phyloP scores from a whole-genome alignment of 2,329 filamentous ascomycete genomes.

The Mycosphaerella sp. region DNA sequence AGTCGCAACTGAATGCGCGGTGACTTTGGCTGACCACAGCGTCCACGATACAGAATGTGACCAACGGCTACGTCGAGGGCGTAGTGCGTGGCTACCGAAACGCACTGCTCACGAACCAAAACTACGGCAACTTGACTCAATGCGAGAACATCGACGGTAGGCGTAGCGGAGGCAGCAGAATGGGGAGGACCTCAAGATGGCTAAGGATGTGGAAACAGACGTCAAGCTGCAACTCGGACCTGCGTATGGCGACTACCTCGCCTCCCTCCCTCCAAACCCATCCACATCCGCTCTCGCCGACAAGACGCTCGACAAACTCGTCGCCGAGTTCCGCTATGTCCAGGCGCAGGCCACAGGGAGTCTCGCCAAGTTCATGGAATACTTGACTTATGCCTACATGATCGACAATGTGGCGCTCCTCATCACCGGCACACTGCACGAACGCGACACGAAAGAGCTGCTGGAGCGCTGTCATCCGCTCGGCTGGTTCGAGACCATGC shows the following conservation, averaged over 20 bases:
- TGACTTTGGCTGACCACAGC: slow-evolving; percentile 16
- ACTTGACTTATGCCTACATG: slow-evolving; percentile 99
- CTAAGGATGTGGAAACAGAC: slow-evolving; percentile 52
- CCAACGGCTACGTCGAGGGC: slow-evolving; percentile 82
- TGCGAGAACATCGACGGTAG: slow-evolving; percentile 95
- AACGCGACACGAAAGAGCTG: slow-evolving; percentile 91
- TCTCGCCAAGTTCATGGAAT: slow-evolving; percentile 93
- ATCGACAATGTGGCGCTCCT: slow-evolving; percentile 98
- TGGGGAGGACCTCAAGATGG: slow-evolving; percentile 4
- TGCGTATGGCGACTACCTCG: slow-evolving; percentile 94
- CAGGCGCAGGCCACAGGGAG: slow-evolving; percentile 89
- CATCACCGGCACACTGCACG: slow-evolving; percentile 95
- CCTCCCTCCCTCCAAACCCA: slow-evolving; percentile 87
- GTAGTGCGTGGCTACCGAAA: slow-evolving; percentile 97
- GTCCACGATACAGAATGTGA: slow-evolving; percentile 43
- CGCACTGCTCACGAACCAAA: slow-evolving; percentile 77
- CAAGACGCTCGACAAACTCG: slow-evolving; percentile 96
- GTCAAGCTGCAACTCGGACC: slow-evolving; percentile 96
- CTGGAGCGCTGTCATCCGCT: slow-evolving; percentile 93
- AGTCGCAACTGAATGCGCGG: not conserved
- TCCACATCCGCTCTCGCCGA: slow-evolving; percentile 91
- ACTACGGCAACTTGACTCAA: slow-evolving; percentile 94
- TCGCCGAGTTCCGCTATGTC: slow-evolving; percentile 93
- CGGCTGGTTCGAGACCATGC: slow-evolving; percentile 99
- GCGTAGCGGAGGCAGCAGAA: slow-evolving; percentile 21